Evolutionary conservation across 2,329 filamentous ascomycete species (phyloP).

Genomic region (Orbilia ellipsospora): DNA sequence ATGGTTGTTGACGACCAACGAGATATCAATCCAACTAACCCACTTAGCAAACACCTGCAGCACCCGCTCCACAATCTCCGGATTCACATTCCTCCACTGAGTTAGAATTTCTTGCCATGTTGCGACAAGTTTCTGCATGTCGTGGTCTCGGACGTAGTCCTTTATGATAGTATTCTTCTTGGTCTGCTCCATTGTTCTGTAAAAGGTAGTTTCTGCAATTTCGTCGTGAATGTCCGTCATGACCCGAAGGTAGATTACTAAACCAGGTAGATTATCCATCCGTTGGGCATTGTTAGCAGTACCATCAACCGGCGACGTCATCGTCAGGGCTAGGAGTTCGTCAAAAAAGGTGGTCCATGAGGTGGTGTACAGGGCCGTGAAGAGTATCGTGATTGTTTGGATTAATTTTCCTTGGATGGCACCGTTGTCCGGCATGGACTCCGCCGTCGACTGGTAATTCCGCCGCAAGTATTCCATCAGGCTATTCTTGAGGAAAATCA

Average conservation of each 20-base stretch:
- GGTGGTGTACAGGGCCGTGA: constrained; percentile 84
- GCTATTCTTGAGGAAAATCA: constrained; percentile 81
- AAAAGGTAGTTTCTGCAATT: constrained; percentile 90
- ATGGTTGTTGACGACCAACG: constrained; percentile 86
- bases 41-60: constrained; percentile 93
- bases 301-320: constrained; percentile 27
- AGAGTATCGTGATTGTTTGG: constrained; percentile 93
- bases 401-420: constrained; percentile 96
- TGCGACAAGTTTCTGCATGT: constrained; percentile 85
- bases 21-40: constrained; percentile 99
- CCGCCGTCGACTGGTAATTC: constrained; percentile 65
- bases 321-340: constrained; percentile 82
- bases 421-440: constrained; percentile 73
- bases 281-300: constrained; percentile 65
- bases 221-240: constrained; percentile 93
- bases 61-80: constrained; percentile 83
- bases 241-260: constrained; percentile 87
- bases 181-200: constrained; percentile 79
- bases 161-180: constrained; percentile 91
- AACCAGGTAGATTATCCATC: constrained; percentile 77
- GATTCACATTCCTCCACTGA: constrained; percentile 77
- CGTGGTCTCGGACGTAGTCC: constrained; percentile 84
- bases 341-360: constrained; percentile 92
- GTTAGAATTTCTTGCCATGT: constrained; percentile 93
- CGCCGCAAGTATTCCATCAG: constrained; percentile 82